Evolutionary conservation across 2,329 filamentous ascomycete genomes (phyloP).

Genomic region (Talaromyces verruculosus): DNA sequence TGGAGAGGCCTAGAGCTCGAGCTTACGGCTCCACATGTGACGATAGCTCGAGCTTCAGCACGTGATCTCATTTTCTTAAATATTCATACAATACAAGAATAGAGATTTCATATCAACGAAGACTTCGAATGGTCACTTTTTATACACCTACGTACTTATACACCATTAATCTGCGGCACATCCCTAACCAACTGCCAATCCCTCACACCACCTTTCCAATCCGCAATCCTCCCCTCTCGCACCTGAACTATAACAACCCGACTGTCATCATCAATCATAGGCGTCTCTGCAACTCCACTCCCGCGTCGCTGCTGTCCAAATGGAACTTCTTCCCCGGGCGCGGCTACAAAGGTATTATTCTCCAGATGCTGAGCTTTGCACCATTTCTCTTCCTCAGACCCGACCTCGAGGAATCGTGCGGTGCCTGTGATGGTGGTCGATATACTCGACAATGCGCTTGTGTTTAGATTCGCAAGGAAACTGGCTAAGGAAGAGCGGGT

Average conservation of each 20-base stretch:
- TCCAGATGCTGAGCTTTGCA: conserved; percentile 81
- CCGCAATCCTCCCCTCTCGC: conserved; percentile 80
- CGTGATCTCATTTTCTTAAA: conserved; percentile 9
- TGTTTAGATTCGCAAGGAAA: conserved; percentile 87
- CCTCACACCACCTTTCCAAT: conserved; percentile 91
- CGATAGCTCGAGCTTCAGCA: conserved; percentile 12
- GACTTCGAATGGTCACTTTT: not conserved
- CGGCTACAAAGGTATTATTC: conserved; percentile 79
- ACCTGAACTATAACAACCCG: conserved; percentile 84
- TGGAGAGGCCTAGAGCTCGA: no score
- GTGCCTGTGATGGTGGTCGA: conserved; percentile 91
- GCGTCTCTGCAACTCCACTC: conserved; percentile 32
- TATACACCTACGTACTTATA: not conserved
- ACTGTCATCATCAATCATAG: conserved; percentile 74
- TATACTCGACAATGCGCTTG: conserved; percentile 81
- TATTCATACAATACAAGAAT: not conserved
- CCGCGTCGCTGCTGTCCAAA: conserved; percentile 43
- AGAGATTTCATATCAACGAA: not conserved
- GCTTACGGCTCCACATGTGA: not conserved
- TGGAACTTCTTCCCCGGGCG: conserved; percentile 49
- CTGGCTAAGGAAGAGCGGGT: conserved; percentile 73
- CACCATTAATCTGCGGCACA: conserved; percentile 24
- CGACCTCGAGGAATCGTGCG: conserved; percentile 69
- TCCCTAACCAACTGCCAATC: conserved; percentile 62
- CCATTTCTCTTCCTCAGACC: conserved; percentile 79